Evolutionary conservation across 352 stramenopile species (phyloP), one percentile per base, ranked within the genome.

Genomic region (Aphanomyces euteiches): DNA sequence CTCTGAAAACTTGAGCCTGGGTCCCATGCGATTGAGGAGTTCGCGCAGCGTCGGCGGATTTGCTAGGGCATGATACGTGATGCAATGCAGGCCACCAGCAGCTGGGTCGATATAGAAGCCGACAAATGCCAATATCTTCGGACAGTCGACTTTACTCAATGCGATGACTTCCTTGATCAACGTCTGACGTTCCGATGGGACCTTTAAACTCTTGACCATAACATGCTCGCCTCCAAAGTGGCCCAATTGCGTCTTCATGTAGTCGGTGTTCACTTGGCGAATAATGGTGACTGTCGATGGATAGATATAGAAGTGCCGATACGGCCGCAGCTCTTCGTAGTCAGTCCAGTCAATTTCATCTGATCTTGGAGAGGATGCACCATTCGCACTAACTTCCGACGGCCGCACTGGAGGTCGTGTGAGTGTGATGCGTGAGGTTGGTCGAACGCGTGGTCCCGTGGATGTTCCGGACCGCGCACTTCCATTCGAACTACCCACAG

Each of bases 121-220:
- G n/a, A 67, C 43, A 50, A 67, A 67, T 15, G 39, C 36, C 3
- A 67, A 34, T 6, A 67, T 54, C n/a, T 56, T 48, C 4, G 38
- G 38, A 45, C 59, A 67, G 43, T 67, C 41, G 19, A 67, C 59
- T 37, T 67, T 67, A 45, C 59, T 67, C 5, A 67, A 34, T 34
- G 59, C 41, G 59, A 67, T 67, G 10, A 67, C 43, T 54, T 67
- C 59, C 59, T 67, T 67, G 38, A 67, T 34, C 7, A 67, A 45
- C 59, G 59, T 36, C 5, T 54, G n/a, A 7, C 43, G 17, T 38
- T 67, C 59, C 7, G 41, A 37, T 8, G 59, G 59, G 19, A 67
- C 41, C 43, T 67, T 67, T 12, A 50, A n/a, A 40, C 59, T 67
- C 59, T 48, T 67, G 59, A 67, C 43, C 59, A 67, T 67, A 4